phyloP scores from a whole-genome alignment of 768 basidiomycete genomes.

The Dentipellis sp. region DNA sequence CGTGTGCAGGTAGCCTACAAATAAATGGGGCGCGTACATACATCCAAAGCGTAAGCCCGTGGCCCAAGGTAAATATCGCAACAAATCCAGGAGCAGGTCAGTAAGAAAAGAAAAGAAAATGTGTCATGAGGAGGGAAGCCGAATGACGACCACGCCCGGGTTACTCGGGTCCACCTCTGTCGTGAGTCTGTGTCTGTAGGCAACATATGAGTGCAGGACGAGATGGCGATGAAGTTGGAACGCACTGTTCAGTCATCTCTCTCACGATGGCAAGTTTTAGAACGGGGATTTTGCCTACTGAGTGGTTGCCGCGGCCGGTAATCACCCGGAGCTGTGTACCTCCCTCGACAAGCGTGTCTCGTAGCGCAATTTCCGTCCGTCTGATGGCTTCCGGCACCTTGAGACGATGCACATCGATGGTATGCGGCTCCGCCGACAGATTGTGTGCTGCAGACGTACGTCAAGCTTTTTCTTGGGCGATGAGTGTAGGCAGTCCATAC shows the following conservation, averaged over 20 bases:
- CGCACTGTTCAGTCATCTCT: slow-evolving; percentile 22
- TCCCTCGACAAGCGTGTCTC: slow-evolving; percentile 20
- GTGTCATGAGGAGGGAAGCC: slow-evolving; percentile 13
- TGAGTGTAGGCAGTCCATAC: slow-evolving; percentile 11
- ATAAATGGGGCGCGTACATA: too few relatives aligned
- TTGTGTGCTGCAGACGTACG: slow-evolving; percentile 22
- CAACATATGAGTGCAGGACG: neutral
- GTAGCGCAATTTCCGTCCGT: slow-evolving; percentile 23
- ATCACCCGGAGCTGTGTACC: slow-evolving; percentile 24
- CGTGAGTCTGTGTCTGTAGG: slow-evolving; percentile 18
- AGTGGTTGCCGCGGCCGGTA: slow-evolving; percentile 25
- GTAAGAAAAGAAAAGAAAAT: neutral
- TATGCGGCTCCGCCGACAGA: slow-evolving; percentile 18
- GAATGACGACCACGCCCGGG: slow-evolving; percentile 21
- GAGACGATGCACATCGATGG: slow-evolving; percentile 28
- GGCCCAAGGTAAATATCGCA: neutral
- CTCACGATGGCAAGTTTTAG: slow-evolving; percentile 23
- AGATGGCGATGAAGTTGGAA: neutral
- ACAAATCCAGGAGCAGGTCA: neutral
- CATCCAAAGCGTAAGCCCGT: too few relatives aligned
- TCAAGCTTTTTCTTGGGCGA: neutral
- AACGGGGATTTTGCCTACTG: slow-evolving; percentile 20
- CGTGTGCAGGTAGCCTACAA: too few relatives aligned
- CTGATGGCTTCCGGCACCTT: slow-evolving; percentile 22
- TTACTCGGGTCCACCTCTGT: slow-evolving; percentile 19